phyloP scores from a whole-genome alignment of 768 basidiomycete genomes.

The Leucocoprinus sp. region DNA sequence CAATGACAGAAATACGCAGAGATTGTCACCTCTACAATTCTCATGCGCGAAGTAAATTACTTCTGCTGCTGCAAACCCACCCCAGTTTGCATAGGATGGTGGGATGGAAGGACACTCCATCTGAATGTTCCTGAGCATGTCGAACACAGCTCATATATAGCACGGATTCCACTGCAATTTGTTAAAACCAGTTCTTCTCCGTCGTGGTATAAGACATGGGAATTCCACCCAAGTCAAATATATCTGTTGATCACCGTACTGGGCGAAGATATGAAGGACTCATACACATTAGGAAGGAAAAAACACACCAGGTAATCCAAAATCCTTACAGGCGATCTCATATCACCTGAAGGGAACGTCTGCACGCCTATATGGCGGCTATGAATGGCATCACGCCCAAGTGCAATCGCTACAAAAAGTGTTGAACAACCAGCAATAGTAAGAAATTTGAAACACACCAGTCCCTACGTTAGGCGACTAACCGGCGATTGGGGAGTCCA shows the following conservation, averaged over 20 bases:
- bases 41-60: too few relatives aligned
- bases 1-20: neutral
- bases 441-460: neutral
- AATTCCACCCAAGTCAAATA: too few relatives aligned
- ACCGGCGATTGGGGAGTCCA: conserved; percentile 9
- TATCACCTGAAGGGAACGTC: conserved; percentile 9
- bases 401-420: neutral
- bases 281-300: neutral
- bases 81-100: too few relatives aligned
- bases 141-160: too few relatives aligned
- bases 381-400: neutral
- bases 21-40: neutral
- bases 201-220: too few relatives aligned
- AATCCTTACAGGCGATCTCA: conserved; percentile 5
- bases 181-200: too few relatives aligned
- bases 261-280: neutral
- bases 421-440: neutral
- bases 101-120: too few relatives aligned
- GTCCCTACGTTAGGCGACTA: conserved; percentile 3
- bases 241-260: too few relatives aligned
- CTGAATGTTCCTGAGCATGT: too few relatives aligned
- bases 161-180: too few relatives aligned
- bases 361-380: neutral
- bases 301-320: neutral
- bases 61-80: too few relatives aligned